Conservation (phyloP, 805 yeast genomes). For the Metschnikowia baotianmanensis region DNA sequence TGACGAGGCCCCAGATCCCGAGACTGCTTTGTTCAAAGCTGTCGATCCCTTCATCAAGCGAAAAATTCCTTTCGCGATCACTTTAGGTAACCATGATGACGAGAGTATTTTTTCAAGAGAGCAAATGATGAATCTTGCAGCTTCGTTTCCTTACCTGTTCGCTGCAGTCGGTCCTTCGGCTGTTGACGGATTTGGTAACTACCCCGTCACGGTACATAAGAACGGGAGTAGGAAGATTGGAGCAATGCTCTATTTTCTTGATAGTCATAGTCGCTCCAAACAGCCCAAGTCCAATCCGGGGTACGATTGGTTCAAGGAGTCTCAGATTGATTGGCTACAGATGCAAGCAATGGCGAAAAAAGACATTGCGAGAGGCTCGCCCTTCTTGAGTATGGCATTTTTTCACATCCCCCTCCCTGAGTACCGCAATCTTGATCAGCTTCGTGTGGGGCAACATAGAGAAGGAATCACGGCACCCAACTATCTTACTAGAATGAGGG, state of each 20-base stretch:
- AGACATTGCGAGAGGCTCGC: conserved; percentile 21
- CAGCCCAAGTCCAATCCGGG: conserved; percentile 69
- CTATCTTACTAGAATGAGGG: conserved; percentile 64
- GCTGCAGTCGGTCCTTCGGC: conserved; percentile 62
- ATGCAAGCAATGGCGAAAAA: conserved; percentile 23
- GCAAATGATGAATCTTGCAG: conserved; percentile 56
- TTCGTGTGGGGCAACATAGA: conserved; percentile 57
- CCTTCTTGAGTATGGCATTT: conserved; percentile 77
- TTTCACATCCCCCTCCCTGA: conserved; percentile 95
- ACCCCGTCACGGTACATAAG: conserved; percentile 48
- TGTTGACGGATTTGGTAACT: conserved; percentile 84
- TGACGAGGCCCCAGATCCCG: conserved; percentile 71
- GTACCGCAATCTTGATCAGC: conserved; percentile 49
- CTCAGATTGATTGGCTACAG: conserved; percentile 61
- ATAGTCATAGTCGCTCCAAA: conserved; percentile 74
- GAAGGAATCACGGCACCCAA: conserved; percentile 82
- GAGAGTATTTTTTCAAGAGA: conserved; percentile 68
- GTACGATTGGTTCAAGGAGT: conserved; percentile 80
- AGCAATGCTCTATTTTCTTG: conserved; percentile 70
- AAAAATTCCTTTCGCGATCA: conserved; percentile 78
- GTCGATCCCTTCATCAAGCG: conserved; percentile 64
- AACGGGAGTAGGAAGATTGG: conserved; percentile 36
- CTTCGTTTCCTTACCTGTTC: conserved; percentile 64
- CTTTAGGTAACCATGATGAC: conserved; percentile 93
- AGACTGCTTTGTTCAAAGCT: conserved; percentile 77